Evolutionary conservation across 2,329 filamentous ascomycete genomes (phyloP).

Genomic region (Colletotrichum sp.): DNA sequence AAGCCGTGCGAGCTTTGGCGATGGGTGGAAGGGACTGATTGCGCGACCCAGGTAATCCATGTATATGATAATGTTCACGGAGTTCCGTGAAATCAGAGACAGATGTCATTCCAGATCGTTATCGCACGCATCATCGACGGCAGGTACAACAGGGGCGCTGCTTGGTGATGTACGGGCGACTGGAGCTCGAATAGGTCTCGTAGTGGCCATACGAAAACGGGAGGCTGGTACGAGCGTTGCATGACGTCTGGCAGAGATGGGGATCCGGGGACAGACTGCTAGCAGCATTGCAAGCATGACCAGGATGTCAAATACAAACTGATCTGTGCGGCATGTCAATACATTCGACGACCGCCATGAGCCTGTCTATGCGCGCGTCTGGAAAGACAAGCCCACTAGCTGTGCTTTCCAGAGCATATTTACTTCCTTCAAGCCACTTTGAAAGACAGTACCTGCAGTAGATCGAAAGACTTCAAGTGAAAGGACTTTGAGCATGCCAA

Average conservation of each 20-base stretch:
- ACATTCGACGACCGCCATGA: neutral
- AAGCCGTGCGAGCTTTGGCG: neutral
- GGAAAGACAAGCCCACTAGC: neutral
- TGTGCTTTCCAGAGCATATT: neutral
- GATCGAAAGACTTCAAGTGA: neutral
- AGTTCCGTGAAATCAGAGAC: neutral
- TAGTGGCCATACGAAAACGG: neutral
- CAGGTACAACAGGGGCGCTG: neutral
- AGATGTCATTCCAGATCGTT: neutral
- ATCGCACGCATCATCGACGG: neutral
- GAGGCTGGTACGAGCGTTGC: neutral
- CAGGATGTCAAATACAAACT: neutral
- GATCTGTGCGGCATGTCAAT: neutral
- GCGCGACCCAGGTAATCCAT: neutral
- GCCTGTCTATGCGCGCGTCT: neutral
- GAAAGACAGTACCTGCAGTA: neutral
- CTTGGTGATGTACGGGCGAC: neutral
- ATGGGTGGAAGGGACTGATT: neutral
- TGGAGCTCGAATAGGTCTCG: neutral
- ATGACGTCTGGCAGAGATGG: neutral
- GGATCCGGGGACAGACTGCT: neutral
- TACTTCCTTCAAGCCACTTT: neutral
- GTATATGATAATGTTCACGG: neutral
- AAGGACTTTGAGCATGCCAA: neutral
- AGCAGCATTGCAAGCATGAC: neutral